Evolutionary conservation across 2,329 filamentous ascomycete species (phyloP).

Genomic region (Fusarium goolgardi): DNA sequence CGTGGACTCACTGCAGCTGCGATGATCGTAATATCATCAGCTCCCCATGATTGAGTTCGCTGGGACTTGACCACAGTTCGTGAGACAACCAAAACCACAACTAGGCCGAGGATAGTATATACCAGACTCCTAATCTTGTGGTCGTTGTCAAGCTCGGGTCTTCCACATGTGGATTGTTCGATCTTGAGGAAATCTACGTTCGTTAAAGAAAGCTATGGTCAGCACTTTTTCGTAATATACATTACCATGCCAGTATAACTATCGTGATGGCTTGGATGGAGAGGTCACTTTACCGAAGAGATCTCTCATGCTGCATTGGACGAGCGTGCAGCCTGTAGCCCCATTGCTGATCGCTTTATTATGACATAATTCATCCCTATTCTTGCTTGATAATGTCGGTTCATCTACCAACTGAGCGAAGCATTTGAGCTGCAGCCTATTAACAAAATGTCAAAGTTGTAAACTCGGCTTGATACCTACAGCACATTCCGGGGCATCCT

Average conservation of each 20-base stretch:
- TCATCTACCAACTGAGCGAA: background rate
- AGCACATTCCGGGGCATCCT: background rate
- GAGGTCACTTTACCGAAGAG: background rate
- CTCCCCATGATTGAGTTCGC: background rate
- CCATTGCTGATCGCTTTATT: fast-evolving
- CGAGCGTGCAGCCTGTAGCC: background rate
- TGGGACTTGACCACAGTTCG: background rate
- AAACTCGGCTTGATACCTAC: background rate
- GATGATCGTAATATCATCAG: background rate
- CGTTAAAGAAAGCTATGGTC: fast-evolving
- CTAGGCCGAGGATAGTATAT: background rate
- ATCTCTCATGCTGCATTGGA: background rate
- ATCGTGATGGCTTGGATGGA: background rate
- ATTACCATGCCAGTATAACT: background rate
- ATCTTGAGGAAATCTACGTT: background rate
- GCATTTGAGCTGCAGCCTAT: background rate
- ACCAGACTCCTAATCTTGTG: background rate
- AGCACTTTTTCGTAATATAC: background rate
- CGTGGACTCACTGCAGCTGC: background rate
- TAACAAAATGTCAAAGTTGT: background rate
- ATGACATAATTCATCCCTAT: background rate
- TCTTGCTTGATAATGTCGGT: background rate
- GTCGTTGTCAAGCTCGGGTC: conserved; percentile 8
- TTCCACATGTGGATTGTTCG: background rate
- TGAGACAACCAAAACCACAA: background rate